Evolutionary conservation across 1,284 basidiomycete genomes (phyloP).

Genomic region (Microbotryum violaceum): DNA sequence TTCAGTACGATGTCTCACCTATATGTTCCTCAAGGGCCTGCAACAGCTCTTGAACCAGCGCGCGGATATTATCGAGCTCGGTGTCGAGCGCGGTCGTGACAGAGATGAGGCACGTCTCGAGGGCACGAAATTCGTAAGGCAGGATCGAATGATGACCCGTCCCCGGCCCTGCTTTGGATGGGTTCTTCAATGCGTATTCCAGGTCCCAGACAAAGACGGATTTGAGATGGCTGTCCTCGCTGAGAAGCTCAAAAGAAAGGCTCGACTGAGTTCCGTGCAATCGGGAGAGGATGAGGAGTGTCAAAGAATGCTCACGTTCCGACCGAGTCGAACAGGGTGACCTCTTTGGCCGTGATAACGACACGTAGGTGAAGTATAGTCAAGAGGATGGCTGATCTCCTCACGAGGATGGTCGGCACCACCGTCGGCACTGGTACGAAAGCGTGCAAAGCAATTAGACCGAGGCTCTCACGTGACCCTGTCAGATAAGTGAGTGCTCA

Average conservation of each 20-base stretch:
- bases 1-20: slow-evolving; percentile 37
- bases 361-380: slow-evolving; percentile 88
- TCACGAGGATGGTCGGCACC: slow-evolving; percentile 61
- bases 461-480: background rate
- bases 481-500: background rate
- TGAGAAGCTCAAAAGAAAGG: background rate
- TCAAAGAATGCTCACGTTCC: slow-evolving; percentile 64
- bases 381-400: slow-evolving; percentile 79
- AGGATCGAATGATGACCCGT: slow-evolving; percentile 35
- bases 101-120: slow-evolving; percentile 82
- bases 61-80: slow-evolving; percentile 82
- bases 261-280: background rate
- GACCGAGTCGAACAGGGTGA: slow-evolving; percentile 85
- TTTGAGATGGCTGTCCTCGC: slow-evolving; percentile 51
- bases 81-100: slow-evolving; percentile 83
- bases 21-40: slow-evolving; percentile 88
- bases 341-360: slow-evolving; percentile 84
- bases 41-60: slow-evolving; percentile 76
- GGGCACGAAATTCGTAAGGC: slow-evolving; percentile 84
- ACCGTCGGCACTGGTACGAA: slow-evolving; percentile 71
- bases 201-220: slow-evolving; percentile 81
- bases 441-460: slow-evolving; percentile 47
- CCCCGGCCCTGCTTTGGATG: slow-evolving; percentile 45
- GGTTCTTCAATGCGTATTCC: slow-evolving; percentile 72
- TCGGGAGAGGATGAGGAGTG: too few relatives aligned